Conservation (phyloP, 2,329 filamentous ascomycete species). For the Volutella citrinella region DNA sequence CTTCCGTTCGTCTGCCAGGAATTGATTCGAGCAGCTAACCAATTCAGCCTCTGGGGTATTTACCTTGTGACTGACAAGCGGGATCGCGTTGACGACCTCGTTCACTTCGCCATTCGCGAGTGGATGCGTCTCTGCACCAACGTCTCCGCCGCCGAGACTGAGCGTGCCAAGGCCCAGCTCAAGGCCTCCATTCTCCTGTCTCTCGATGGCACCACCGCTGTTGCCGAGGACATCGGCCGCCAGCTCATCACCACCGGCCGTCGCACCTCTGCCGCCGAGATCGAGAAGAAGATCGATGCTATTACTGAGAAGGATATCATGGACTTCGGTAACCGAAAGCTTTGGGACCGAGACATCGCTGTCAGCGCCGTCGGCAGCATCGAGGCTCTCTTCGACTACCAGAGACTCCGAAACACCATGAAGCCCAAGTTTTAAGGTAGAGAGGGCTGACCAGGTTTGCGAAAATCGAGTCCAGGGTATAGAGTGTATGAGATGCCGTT, state of each 20-base stretch:
- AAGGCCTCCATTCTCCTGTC: constrained; percentile 98
- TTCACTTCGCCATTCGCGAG: constrained; percentile 97
- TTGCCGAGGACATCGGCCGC: constrained; percentile 97
- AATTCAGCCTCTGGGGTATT: constrained; percentile 91
- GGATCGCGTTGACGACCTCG: constrained; percentile 85
- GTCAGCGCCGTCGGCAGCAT: constrained; percentile 90
- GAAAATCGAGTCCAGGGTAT: constrained; percentile 43
- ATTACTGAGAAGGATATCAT: constrained; percentile 97
- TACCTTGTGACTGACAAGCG: constrained; percentile 93
- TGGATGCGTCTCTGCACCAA: constrained; percentile 92
- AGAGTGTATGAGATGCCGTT: constrained; percentile 57
- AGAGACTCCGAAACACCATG: constrained; percentile 79
- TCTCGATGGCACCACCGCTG: constrained; percentile 93
- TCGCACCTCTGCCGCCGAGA: constrained; percentile 86
- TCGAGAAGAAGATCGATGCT: constrained; percentile 83
- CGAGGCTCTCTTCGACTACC: constrained; percentile 80
- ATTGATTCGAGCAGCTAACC: too few relatives aligned
- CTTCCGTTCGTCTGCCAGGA: too few relatives aligned
- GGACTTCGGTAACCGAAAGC: constrained; percentile 89
- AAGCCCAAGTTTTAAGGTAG: constrained; percentile 66
- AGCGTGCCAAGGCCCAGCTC: constrained; percentile 98
- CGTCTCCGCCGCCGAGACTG: constrained; percentile 86
- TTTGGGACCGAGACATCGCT: constrained; percentile 97
- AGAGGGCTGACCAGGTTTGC: constrained; percentile 27
- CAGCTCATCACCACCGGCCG: constrained; percentile 97